Evolutionary conservation across 257 asterid genomes (phyloP).

Genomic region (Gynochthodes officinalis): DNA sequence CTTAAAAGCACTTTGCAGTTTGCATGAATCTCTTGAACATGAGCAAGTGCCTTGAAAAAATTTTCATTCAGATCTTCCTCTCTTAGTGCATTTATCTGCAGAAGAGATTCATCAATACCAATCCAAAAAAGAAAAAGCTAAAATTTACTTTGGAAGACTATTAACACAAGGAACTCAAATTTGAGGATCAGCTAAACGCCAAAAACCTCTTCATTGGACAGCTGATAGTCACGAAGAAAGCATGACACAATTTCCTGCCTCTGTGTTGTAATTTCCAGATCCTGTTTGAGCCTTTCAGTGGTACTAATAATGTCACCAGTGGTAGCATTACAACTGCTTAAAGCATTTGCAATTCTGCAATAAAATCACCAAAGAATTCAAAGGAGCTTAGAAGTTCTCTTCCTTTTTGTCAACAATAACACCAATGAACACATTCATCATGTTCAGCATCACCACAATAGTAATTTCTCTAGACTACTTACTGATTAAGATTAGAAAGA

Average conservation of each 20-base stretch:
- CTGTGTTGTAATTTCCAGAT: conserved; percentile 85
- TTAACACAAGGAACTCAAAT: conserved; percentile 5
- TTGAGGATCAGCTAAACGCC: conserved; percentile 10
- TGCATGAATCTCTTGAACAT: conserved; percentile 96
- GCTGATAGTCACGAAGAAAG: conserved; percentile 97
- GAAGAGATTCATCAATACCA: conserved; percentile 20
- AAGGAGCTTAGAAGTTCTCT: background rate
- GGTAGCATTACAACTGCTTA: conserved; percentile 80
- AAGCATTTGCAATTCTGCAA: conserved; percentile 82
- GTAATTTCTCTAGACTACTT: background rate
- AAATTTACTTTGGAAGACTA: background rate
- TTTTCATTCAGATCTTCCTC: conserved; percentile 85
- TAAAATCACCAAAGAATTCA: conserved; percentile 8
- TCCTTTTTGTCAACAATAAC: background rate
- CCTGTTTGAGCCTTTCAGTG: conserved; percentile 97
- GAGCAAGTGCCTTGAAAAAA: conserved; percentile 96
- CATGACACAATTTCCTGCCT: conserved; percentile 93
- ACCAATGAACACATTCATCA: background rate
- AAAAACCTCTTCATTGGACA: conserved; percentile 85
- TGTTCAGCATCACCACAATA: background rate
- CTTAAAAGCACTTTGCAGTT: conserved; percentile 91
- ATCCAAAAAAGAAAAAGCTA: background rate
- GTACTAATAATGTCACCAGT: conserved; percentile 97
- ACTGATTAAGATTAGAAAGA: background rate
- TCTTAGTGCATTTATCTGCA: conserved; percentile 79